Base-by-base conservation (phyloP, 129 eudicot genomes). In the Scalesia atractyloides region DNA sequence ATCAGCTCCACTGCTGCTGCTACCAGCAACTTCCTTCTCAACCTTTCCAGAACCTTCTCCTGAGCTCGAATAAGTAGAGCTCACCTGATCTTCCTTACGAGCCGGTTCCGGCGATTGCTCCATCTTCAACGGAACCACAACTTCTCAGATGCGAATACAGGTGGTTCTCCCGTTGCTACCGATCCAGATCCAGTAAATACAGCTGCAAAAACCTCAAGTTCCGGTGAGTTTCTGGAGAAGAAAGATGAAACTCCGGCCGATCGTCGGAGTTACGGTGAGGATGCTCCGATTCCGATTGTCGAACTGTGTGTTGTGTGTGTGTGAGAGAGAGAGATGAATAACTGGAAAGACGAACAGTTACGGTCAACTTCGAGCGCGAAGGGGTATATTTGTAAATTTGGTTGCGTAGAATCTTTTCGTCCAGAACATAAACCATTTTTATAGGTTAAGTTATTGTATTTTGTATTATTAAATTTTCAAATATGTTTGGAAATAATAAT, bases 1-100 rank as follows among this genome's bases (percentile, higher is more conserved):
- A 52, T 72, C 73, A 69, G 62, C 76, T 61, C 54, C 76, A 46
- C 65, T 30, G 7, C 50, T 39, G 11, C 50, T 39, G 24, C 39
- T 57, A 16, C 48, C 59, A 62, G 82, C 37, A 79, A 36, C 58
- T 61, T 81, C 85, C 51, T 83, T 68, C 64, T 67, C 86, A 24
- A 59, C 44, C 79, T 70, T 57, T 34, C 74, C 81, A n/a, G 88
- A 66, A 71, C 22, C 82, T 71, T 81, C 86, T 24, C 62, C 79
- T 64, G 88, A 78, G 72, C 76, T 78, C 70, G 75, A 57, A 8
- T 18, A 13, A 18, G 54, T 49, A 19, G 72, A 51, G 18, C 76
- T 77, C 26, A 9, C 74, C 63, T 68, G 69, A 59, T 46, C 81
- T 9, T 20, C n/a, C 33, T 60, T 70, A 41, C 7, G 12, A 34